Evolutionary conservation across 306 rosid genomes (phyloP), one percentile per base, ranked within the genome.

Genomic region (Arachis hypogaea): DNA sequence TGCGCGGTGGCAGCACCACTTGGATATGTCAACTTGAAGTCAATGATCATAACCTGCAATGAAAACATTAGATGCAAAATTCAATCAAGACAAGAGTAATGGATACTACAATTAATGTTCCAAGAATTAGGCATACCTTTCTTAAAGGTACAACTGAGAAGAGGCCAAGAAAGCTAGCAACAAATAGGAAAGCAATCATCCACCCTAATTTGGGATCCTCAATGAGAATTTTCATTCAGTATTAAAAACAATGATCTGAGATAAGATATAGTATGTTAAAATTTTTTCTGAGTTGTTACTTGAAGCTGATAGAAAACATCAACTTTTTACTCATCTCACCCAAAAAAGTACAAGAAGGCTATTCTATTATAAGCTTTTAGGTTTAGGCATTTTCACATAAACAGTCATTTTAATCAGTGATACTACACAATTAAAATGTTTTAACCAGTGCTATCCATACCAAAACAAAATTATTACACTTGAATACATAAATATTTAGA

Each of bases 1-100:
- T 75, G 76, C 46, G 87, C 87, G 38, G 90, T 83, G 52, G 90
- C 90, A 51, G 90, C 80, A 57, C 90, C 90, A 86, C 90, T 86
- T 18, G 90, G 90, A 83, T 86, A 86, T 55, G 84, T 86, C 78
- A 83, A 77, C 69, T 83, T 86, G 75, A 86, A 83, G 66, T 83
- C 85, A 63, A 86, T 74, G 49, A 86, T 9, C 90, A 86, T 86
- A 70, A 81, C 68, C 90, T 86, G 77, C 49, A 51, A 33, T 33
- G 61, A 45, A 59, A 47, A 62, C 47, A 64, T 40, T 42, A 67
- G 10, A 74, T 41, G 69, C 62, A 62, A 57, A 44, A 80, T 66
- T 28, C 42, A 66, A 66, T 41, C 51, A 70, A 68, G 45, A 40
- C 54, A 49, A 10, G 5, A 11, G 29, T 52, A 52, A 63, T 62